Evolutionary conservation across 176 grass and related monocot genomes (phyloP), one percentile per base, ranked within the genome.

Genomic region (Avena eriantha): DNA sequence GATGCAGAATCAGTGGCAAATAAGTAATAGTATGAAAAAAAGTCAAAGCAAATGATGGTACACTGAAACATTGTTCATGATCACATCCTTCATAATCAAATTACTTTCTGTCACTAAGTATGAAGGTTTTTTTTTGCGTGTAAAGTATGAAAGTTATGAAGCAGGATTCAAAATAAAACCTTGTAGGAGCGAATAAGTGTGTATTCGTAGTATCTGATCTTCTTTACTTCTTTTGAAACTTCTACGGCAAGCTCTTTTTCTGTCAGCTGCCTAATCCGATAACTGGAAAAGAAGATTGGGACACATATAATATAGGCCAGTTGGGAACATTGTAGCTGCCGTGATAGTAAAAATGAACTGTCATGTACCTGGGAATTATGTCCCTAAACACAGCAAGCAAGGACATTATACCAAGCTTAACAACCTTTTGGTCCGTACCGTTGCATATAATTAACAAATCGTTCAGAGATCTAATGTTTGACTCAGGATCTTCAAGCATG

Each of bases 301-400:
- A 80, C 47, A 82, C 11, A 24, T 33, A 85, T 60, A 65, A 77
- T 16, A 35, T 86, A 85, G 76, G 41, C 72, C 23, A 75, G 16
- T 24, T 78, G 13, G 66, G 16, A 66, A 69, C 9, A 82, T 18
- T 45, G 6, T 17, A 22, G 22, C 22, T 15, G 73, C 8, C 16
- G 49, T 36, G 55, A 87, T 68, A 68, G 72, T 6, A 79, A 49
- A 76, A 65, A 77, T 15, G 33, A 60, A 77, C 18, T 48, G 82
- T 6, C 16, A 71, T 16, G 29, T 48, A 93, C 73, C 77, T 81
- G 22, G 87, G 97, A 94, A 96, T 98, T 71, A 98, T 94, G 59
- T 98, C 97, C 88, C 87, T 94, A 80, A 98, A 98, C 60, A 98
- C 97, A 78, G 92, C 97, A 83, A 96, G 87, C 87, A 96, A 86